Conservation (phyloP, 2,329 filamentous ascomycete species). For the Fusarium graminum region DNA sequence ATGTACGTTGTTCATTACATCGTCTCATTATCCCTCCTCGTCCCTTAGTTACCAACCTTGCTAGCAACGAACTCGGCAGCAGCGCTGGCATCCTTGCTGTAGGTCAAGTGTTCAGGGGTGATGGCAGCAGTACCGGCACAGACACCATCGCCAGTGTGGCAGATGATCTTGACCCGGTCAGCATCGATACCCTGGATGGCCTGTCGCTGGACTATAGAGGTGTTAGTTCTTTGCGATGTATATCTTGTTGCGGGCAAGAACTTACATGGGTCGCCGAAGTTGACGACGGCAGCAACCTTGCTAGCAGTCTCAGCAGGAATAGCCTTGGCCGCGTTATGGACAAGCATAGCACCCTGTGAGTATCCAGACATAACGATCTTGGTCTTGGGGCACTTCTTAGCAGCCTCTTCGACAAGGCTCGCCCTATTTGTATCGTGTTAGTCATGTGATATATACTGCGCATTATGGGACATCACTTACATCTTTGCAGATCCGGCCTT, state of each 20-base stretch:
- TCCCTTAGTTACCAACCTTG: slow-evolving; percentile 33
- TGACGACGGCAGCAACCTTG: slow-evolving; percentile 51
- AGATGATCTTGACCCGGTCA: slow-evolving; percentile 49
- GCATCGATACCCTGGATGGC: slow-evolving; percentile 40
- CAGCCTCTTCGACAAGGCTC: slow-evolving; percentile 50
- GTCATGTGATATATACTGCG: background rate
- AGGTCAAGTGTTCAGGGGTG: slow-evolving; percentile 47
- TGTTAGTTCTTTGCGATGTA: slow-evolving; percentile 11
- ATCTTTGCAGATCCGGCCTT: slow-evolving; percentile 58
- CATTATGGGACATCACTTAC: slow-evolving; percentile 53
- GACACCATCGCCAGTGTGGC: slow-evolving; percentile 52
- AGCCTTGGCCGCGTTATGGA: slow-evolving; percentile 59
- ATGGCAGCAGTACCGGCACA: slow-evolving; percentile 50
- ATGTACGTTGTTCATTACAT: background rate
- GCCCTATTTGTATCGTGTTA: slow-evolving; percentile 27
- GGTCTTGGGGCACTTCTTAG: slow-evolving; percentile 59
- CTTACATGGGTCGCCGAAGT: slow-evolving; percentile 51
- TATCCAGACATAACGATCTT: slow-evolving; percentile 62
- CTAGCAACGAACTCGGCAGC: slow-evolving; percentile 49
- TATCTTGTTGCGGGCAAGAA: background rate
- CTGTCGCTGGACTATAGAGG: slow-evolving; percentile 37
- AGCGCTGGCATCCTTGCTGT: slow-evolving; percentile 48
- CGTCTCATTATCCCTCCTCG: background rate
- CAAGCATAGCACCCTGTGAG: slow-evolving; percentile 57
- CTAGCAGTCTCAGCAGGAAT: slow-evolving; percentile 53